Conservation (phyloP, 805 yeast species). For the Candida sonorensis region DNA sequence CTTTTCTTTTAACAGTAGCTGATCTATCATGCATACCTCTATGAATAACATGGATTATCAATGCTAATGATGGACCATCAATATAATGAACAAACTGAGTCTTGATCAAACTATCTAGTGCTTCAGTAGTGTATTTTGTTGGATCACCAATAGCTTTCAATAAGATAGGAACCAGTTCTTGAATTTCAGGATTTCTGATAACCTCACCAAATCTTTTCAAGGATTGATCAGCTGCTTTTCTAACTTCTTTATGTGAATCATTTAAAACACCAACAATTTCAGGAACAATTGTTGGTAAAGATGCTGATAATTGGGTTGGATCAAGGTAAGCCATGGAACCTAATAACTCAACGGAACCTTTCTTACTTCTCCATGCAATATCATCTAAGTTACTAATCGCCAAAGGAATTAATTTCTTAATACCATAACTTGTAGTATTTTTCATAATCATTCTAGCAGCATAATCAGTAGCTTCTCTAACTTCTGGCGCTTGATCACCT, state of each 20-base stretch:
- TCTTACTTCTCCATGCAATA: conserved; percentile 91
- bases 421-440: conserved; percentile 86
- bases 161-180: conserved; percentile 77
- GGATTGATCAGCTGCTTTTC: conserved; percentile 89
- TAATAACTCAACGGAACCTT: conserved; percentile 90
- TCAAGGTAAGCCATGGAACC: conserved; percentile 98
- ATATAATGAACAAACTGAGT: conserved; percentile 96
- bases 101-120: conserved; percentile 75
- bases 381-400: conserved; percentile 83
- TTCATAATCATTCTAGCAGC: conserved; percentile 89
- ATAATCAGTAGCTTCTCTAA: conserved; percentile 79
- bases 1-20: conserved; percentile 86
- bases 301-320: conserved; percentile 86
- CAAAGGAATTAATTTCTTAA: conserved; percentile 82
- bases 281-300: conserved; percentile 87
- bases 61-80: conserved; percentile 95
- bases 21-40: conserved; percentile 94
- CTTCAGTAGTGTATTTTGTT: conserved; percentile 79
- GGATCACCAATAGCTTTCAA: conserved; percentile 96
- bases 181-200: conserved; percentile 95
- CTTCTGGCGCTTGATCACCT: conserved; percentile 83
- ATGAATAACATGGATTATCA: conserved; percentile 89
- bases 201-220: conserved; percentile 93
- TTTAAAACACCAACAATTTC: conserved; percentile 92
- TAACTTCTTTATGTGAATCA: conserved; percentile 94